These are phyloP conservation scores for Urostyla sp. DNA, from an alignment of 73 alveolate species.

Conservation along the genomic window DNA sequence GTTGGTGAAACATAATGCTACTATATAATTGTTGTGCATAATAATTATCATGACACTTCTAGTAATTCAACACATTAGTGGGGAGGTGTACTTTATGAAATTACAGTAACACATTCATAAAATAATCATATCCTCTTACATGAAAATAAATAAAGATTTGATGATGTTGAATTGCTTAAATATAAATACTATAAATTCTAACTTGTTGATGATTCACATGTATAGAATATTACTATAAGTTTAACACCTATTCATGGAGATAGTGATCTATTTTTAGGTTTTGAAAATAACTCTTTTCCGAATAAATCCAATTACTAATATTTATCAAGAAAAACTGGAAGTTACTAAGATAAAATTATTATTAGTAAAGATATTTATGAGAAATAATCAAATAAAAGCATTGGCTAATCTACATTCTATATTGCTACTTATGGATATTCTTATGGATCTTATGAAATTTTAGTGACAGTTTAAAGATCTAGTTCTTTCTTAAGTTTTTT, in stretches of 20 bases:
- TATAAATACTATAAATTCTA: conserved; percentile 47
- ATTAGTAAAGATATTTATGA: not conserved
- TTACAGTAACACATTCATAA: conserved; percentile 15
- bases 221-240: conserved; percentile 20
- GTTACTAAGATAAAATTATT: no score
- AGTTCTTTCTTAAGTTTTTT: not conserved
- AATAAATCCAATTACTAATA: no score
- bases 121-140: conserved; percentile 23
- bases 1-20: conserved; percentile 12
- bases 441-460: conserved; percentile 7
- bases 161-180: not conserved
- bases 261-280: not conserved
- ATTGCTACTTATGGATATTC: conserved; percentile 41
- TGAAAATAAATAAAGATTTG: conserved; percentile 30
- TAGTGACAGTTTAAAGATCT: conserved; percentile 17
- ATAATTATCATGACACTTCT: not conserved
- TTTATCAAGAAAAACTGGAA: no score
- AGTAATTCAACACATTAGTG: not conserved
- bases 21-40: not conserved
- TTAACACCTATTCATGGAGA: conserved; percentile 51
- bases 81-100: conserved; percentile 9
- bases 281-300: conserved; percentile 13
- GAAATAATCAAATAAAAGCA: conserved; percentile 3
- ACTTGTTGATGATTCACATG: not conserved
- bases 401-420: conserved; percentile 49